These are phyloP conservation scores for Panaeolus papilionaceus DNA, from an alignment of 768 basidiomycete species.

Conservation along the genomic window DNA sequence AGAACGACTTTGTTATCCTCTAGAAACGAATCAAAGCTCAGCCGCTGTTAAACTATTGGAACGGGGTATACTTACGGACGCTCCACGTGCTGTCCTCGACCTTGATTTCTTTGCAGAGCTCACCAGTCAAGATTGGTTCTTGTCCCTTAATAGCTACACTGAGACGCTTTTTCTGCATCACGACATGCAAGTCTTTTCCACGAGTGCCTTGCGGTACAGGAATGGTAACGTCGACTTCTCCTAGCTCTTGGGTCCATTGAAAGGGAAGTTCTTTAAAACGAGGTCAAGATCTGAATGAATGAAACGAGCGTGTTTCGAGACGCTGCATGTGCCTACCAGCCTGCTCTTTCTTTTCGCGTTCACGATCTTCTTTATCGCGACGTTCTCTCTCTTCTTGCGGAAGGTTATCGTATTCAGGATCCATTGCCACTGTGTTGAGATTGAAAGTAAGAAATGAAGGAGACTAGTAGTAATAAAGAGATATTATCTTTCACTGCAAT, in stretches of 20 bases:
- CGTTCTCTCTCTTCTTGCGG: conserved; percentile 76
- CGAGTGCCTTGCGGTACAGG: conserved; percentile 90
- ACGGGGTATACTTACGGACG: conserved; percentile 63
- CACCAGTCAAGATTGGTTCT: conserved; percentile 87
- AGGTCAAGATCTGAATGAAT: conserved; percentile 27
- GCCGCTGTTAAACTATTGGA: not conserved
- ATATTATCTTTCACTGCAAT: conserved; percentile 1
- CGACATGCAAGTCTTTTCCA: conserved; percentile 73
- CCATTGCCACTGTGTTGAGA: conserved; percentile 5
- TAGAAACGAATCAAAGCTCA: conserved; percentile 34
- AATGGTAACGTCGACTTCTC: conserved; percentile 82
- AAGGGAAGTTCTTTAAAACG: conserved; percentile 79
- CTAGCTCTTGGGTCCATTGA: conserved; percentile 88
- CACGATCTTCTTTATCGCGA: conserved; percentile 71
- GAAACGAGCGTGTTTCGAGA: conserved; percentile 24
- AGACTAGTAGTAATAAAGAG: conserved; percentile 2
- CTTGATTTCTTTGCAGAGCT: conserved; percentile 92
- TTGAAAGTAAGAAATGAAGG: conserved; percentile 2
- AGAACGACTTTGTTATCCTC: conserved; percentile 79
- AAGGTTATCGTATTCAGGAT: conserved; percentile 59
- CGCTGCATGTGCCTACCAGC: conserved; percentile 61
- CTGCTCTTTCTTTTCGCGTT: conserved; percentile 80
- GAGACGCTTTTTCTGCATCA: conserved; percentile 83
- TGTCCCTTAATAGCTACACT: conserved; percentile 85
- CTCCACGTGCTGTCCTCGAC: conserved; percentile 98